Evolutionary conservation across 139 green algal species (phyloP).

Genomic region (Mesotaenium endlicherianum): DNA sequence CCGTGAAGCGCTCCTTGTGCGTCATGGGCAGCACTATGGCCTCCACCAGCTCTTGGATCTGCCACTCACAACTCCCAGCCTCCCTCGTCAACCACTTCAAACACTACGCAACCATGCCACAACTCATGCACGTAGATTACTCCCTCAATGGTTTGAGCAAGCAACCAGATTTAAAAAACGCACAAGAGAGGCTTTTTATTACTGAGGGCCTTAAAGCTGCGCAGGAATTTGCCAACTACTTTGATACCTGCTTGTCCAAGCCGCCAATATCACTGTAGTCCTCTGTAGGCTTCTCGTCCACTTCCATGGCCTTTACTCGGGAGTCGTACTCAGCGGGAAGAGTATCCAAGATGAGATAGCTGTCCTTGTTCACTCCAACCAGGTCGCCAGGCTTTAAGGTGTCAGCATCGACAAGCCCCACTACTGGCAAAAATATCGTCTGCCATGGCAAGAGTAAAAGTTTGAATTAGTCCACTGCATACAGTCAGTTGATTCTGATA

Average conservation of each 20-base stretch:
- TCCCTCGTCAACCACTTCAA: background rate
- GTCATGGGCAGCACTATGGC: constrained; percentile 98
- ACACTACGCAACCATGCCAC: background rate
- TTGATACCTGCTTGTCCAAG: constrained; percentile 87
- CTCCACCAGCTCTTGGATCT: constrained; percentile 91
- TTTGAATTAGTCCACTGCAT: no score
- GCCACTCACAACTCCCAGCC: background rate
- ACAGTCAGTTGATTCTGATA: no score
- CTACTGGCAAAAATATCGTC: constrained; percentile 97
- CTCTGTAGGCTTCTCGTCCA: constrained; percentile 98
- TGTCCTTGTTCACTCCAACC: constrained; percentile 99
- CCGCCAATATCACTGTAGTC: constrained; percentile 97
- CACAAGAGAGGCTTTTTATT: no score
- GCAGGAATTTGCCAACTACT: no score
- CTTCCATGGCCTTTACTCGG: constrained; percentile 93
- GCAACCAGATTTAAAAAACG: no score
- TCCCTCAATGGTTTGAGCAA: no score
- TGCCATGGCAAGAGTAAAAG: no score
- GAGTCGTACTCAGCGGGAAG: constrained; percentile 97
- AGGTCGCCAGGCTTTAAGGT: constrained; percentile 85
- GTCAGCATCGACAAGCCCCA: constrained; percentile 90
- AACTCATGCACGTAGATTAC: no score
- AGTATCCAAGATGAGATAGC: constrained; percentile 96
- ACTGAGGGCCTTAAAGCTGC: no score
- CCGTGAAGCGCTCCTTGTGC: constrained; percentile 89